phyloP scores from a whole-genome alignment of 306 rosid species.

The Quercus variabilis region DNA sequence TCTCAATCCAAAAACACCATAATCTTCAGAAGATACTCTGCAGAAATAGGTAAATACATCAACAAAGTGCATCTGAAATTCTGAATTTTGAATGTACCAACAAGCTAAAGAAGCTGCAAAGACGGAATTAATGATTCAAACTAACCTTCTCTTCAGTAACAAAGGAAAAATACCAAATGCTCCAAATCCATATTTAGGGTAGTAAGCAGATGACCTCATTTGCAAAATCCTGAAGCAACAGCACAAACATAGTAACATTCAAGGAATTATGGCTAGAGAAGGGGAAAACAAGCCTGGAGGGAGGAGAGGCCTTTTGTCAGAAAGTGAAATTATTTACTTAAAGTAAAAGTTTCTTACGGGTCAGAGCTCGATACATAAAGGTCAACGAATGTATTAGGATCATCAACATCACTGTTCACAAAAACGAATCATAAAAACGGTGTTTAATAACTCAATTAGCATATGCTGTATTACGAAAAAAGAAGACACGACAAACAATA shows the following conservation, averaged over 20 bases:
- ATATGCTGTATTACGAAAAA: neutral
- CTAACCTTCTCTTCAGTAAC: conserved; percentile 68
- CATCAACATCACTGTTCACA: conserved; percentile 69
- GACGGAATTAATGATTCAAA: conserved; percentile 19
- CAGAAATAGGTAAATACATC: conserved; percentile 31
- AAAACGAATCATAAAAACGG: neutral
- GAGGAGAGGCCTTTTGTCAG: neutral
- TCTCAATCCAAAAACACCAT: conserved; percentile 82
- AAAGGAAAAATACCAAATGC: conserved; percentile 85
- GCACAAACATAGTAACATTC: neutral
- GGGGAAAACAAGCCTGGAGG: neutral
- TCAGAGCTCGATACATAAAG: conserved; percentile 70
- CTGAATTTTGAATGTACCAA: conserved; percentile 21
- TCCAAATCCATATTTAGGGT: conserved; percentile 84
- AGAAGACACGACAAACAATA: neutral
- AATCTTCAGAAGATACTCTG: conserved; percentile 71
- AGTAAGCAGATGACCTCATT: conserved; percentile 71
- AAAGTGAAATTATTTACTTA: conserved; percentile 13
- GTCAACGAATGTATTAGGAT: conserved; percentile 89
- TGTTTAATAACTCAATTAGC: neutral
- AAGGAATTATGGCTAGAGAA: conserved; percentile 14
- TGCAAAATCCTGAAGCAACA: conserved; percentile 65
- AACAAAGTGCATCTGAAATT: conserved; percentile 17
- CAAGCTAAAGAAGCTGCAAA: conserved; percentile 20
- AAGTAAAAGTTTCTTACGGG: conserved; percentile 61